phyloP scores from a whole-genome alignment of 1,284 basidiomycete species.

The Cystobasidium pallidum region DNA sequence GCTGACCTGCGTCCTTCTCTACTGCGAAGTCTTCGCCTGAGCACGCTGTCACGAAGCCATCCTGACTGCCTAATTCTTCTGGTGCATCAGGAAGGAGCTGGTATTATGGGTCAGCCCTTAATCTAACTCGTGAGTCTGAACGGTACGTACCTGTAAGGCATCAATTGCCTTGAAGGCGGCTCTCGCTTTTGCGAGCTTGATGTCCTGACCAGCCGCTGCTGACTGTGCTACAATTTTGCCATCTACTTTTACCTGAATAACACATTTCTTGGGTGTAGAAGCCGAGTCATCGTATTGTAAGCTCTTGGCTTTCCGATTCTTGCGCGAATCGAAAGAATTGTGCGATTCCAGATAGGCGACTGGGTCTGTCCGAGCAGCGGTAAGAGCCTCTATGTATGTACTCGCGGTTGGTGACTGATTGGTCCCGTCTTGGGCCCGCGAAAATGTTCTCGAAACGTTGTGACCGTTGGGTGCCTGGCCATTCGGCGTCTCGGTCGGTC shows the following conservation, averaged over 20 bases:
- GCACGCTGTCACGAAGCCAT: not conserved
- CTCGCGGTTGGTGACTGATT: not conserved
- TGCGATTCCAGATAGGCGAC: conserved; percentile 33
- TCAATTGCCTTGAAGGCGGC: conserved; percentile 44
- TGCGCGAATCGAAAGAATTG: conserved; percentile 12
- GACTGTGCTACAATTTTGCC: conserved; percentile 12
- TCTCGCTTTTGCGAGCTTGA: conserved; percentile 43
- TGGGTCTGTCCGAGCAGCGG: conserved; percentile 31
- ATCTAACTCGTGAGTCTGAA: not conserved
- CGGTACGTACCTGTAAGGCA: conserved; percentile 20
- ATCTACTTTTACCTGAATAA: conserved; percentile 36
- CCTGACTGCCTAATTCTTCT: conserved; percentile 5
- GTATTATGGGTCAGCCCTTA: not conserved
- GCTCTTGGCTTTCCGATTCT: conserved; percentile 10
- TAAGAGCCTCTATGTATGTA: conserved; percentile 24
- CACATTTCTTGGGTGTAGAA: conserved; percentile 36
- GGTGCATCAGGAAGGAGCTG: conserved; percentile 41
- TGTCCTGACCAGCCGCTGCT: conserved; percentile 36
- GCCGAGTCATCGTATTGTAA: conserved; percentile 30
- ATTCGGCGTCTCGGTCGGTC: conserved; percentile 2
- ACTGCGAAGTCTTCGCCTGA: not conserved
- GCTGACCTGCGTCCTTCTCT: not conserved
- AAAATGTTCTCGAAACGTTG: conserved; percentile 1
- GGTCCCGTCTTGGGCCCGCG: not conserved
- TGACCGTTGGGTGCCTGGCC: conserved; percentile 6